Evolutionary conservation across 371 early-diverging fungal species (phyloP).

Genomic region (Rhizopus arrhizus): DNA sequence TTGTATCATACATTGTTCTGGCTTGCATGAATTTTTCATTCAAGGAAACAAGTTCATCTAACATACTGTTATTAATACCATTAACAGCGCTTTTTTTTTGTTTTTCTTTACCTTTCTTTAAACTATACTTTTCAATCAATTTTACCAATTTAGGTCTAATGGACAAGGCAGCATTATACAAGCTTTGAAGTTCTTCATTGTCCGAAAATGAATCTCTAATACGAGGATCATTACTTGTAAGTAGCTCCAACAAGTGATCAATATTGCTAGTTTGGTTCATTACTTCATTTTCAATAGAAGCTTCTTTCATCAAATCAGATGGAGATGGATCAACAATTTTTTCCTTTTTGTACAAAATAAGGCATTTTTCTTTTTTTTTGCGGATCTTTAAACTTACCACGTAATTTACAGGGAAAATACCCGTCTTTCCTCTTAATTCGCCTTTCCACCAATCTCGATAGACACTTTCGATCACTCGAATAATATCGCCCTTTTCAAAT

Average conservation of each 20-base stretch:
- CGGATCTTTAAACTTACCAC: slow-evolving; percentile 47
- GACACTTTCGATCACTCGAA: slow-evolving; percentile 80
- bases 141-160: slow-evolving; percentile 80
- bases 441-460: slow-evolving; percentile 95
- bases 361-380: background rate
- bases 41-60: slow-evolving; percentile 58
- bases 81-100: background rate
- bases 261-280: slow-evolving; percentile 75
- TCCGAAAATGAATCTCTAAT: slow-evolving; percentile 79
- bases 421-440: slow-evolving; percentile 68
- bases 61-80: background rate
- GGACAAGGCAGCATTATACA: slow-evolving; percentile 72
- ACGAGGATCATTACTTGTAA: slow-evolving; percentile 76
- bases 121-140: slow-evolving; percentile 75
- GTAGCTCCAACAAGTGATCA: slow-evolving; percentile 74
- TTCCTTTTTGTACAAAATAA: slow-evolving; percentile 32
- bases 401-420: slow-evolving; percentile 90
- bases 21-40: slow-evolving; percentile 59
- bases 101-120: slow-evolving; percentile 68
- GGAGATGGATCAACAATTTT: slow-evolving; percentile 62
- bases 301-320: slow-evolving; percentile 59
- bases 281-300: slow-evolving; percentile 74
- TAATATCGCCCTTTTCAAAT: slow-evolving; percentile 77
- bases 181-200: slow-evolving; percentile 80
- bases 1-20: slow-evolving; percentile 55